Evolutionary conservation across 768 basidiomycete species (phyloP), one percentile per base, ranked within the genome.

Genomic region (Russula lepida): DNA sequence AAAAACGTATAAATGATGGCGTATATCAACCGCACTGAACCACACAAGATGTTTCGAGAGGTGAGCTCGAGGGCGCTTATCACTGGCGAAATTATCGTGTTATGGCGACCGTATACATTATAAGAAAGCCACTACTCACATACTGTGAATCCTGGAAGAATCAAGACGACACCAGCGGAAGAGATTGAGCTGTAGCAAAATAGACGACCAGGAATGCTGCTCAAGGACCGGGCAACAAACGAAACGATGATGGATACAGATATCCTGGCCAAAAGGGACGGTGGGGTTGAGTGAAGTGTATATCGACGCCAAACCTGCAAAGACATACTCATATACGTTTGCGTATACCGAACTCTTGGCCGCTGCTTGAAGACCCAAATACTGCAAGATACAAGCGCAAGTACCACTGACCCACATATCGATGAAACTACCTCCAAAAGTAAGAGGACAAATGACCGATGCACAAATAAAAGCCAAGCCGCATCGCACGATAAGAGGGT

Each of bases 161-260:
- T 92, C 50, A 91, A 79, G n/a, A 94, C 89, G 9, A 95, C 88
- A 2, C 91, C 91, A 33, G 89, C 89, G 12, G 90, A 91, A 9
- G 93, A 89, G 63, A 95, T 84, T 4, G 94, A 87, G 53, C 86
- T 88, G 73, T 92, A 97, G 72, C 94, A 97, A 70, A 95, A 95
- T 25, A 85, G 71, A 58, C 84, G 76, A 5, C 84, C 85, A 4
- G 81, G 83, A 52, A 94, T 82, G 64, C 84, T 86, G 64, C 90
- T 86, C 55, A 95, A 72, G 17, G 81, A 87, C 54, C 92, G 80
- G 3, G 92, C 88, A 21, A 87, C 75, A 69, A 94, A 93, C 3
- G 90, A 88, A 41, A 93, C 88, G 37, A 94, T 73, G 57, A 92
- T 92, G 3, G 89, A 84, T 12, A 88, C 84, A 0, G 90, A 88